These are phyloP conservation scores for Puccinia hordei DNA, from an alignment of 1,284 basidiomycete genomes.

Conservation along the genomic window DNA sequence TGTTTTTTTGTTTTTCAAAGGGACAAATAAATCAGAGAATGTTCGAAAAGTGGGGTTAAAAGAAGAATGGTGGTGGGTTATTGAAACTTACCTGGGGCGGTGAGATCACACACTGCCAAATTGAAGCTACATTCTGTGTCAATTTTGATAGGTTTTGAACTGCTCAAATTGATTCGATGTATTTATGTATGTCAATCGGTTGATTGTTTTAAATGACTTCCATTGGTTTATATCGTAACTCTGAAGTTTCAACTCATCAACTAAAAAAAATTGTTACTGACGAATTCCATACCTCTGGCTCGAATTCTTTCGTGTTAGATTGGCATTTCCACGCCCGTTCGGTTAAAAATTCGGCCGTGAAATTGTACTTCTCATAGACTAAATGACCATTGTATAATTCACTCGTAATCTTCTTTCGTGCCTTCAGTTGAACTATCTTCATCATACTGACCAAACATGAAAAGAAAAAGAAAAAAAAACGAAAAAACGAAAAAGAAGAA, in stretches of 20 bases:
- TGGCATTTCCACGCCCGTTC: slow-evolving; percentile 45
- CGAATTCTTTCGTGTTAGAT: slow-evolving; percentile 20
- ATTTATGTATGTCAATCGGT: too few species aligned
- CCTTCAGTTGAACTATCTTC: slow-evolving; percentile 41
- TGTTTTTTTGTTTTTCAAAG: too few species aligned
- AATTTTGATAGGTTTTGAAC: slow-evolving; percentile 18
- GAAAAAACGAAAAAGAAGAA: too few species aligned
- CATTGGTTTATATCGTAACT: too few species aligned
- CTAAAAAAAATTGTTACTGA: background rate
- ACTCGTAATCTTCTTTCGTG: slow-evolving; percentile 20
- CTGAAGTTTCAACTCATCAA: background rate
- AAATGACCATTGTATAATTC: slow-evolving; percentile 39
- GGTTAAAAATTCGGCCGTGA: slow-evolving; percentile 24
- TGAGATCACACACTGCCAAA: slow-evolving; percentile 45
- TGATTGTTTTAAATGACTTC: too few species aligned
- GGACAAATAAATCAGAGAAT: background rate
- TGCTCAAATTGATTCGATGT: too few species aligned
- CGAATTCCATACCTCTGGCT: slow-evolving; percentile 47
- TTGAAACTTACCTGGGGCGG: background rate
- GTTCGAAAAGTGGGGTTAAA: background rate
- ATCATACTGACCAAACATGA: slow-evolving; percentile 27
- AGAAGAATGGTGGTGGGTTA: background rate
- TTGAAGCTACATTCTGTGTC: slow-evolving; percentile 37
- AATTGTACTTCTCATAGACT: slow-evolving; percentile 42
- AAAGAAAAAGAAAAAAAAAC: background rate